Evolutionary conservation across 208 protist species (phyloP).

Genomic region (Sergeia podlipaevii): DNA sequence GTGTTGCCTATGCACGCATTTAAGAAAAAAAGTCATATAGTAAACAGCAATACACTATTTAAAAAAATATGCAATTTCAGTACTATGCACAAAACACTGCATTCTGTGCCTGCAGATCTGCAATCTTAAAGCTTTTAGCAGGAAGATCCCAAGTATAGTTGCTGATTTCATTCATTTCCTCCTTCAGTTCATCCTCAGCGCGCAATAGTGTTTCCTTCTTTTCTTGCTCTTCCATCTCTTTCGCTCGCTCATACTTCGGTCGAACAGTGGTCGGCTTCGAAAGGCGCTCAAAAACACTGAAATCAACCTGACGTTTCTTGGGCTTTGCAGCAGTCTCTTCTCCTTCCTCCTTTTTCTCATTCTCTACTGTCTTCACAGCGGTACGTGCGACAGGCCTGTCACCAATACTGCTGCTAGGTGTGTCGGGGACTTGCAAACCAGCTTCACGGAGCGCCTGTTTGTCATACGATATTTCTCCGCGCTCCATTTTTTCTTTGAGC

Average conservation of each 20-base stretch:
- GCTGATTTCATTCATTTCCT: slow-evolving; percentile 28
- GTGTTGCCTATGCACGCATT: no score
- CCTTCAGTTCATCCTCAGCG: slow-evolving; percentile 10
- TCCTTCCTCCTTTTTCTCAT: background rate
- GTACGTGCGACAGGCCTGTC: no score
- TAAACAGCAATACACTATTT: background rate
- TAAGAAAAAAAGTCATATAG: no score
- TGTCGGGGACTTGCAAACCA: slow-evolving; percentile 1
- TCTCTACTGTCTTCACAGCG: background rate
- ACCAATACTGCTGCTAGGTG: slow-evolving; percentile 1
- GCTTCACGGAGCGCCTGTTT: background rate
- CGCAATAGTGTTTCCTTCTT: slow-evolving; percentile 19
- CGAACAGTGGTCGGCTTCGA: slow-evolving; percentile 30
- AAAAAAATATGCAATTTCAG: no score
- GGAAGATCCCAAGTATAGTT: slow-evolving; percentile 35
- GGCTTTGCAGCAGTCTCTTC: background rate
- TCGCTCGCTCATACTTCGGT: slow-evolving; percentile 30
- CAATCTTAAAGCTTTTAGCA: slow-evolving; percentile 30
- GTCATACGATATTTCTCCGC: slow-evolving; percentile 16
- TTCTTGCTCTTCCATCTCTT: slow-evolving; percentile 19
- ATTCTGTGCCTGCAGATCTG: slow-evolving; percentile 56
- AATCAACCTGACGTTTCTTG: slow-evolving; percentile 13
- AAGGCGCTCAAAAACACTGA: slow-evolving; percentile 50
- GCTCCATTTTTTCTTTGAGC: slow-evolving; percentile 19
- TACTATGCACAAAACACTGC: slow-evolving; percentile 16